These are phyloP conservation scores for Dovyalis caffra DNA, from an alignment of 345 rosid genomes.

Conservation along the genomic window DNA sequence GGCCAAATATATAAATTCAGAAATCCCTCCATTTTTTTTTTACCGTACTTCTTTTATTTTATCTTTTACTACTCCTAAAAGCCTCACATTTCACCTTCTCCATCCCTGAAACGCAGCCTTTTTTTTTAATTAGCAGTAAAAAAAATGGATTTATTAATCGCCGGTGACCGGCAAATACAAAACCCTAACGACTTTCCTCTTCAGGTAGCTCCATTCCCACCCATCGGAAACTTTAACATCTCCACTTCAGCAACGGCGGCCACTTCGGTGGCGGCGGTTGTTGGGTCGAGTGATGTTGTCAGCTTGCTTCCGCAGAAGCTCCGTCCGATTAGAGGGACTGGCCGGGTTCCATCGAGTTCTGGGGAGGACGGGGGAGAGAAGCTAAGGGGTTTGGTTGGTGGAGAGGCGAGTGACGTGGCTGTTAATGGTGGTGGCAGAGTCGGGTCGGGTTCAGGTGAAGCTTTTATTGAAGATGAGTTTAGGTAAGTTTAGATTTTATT, in stretches of 20 bases:
- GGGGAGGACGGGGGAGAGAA: slow-evolving; percentile 12
- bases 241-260: slow-evolving; percentile 14
- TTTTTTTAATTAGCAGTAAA: not conserved
- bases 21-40: not conserved
- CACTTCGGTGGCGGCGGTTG: not conserved
- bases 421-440: slow-evolving; percentile 7
- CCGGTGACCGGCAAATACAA: slow-evolving; percentile 41
- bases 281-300: not conserved
- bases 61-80: not conserved
- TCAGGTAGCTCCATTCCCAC: slow-evolving; percentile 44
- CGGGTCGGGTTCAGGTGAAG: not conserved
- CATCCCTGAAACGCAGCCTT: slow-evolving; percentile 14
- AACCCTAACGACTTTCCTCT: slow-evolving; percentile 33
- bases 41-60: not conserved
- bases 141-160: slow-evolving; percentile 53
- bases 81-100: slow-evolving; percentile 9
- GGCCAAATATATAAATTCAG: not conserved
- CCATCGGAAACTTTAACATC: slow-evolving; percentile 10
- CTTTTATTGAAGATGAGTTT: slow-evolving; percentile 2
- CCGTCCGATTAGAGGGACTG: slow-evolving; percentile 53
- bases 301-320: slow-evolving; percentile 60
- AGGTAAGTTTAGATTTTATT: slow-evolving; percentile 13
- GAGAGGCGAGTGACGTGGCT: slow-evolving; percentile 16
- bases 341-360: slow-evolving; percentile 29
- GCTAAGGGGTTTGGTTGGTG: slow-evolving; percentile 20